Conservation (phyloP, 2,329 filamentous ascomycete genomes). For the Nigrospora oryzae region DNA sequence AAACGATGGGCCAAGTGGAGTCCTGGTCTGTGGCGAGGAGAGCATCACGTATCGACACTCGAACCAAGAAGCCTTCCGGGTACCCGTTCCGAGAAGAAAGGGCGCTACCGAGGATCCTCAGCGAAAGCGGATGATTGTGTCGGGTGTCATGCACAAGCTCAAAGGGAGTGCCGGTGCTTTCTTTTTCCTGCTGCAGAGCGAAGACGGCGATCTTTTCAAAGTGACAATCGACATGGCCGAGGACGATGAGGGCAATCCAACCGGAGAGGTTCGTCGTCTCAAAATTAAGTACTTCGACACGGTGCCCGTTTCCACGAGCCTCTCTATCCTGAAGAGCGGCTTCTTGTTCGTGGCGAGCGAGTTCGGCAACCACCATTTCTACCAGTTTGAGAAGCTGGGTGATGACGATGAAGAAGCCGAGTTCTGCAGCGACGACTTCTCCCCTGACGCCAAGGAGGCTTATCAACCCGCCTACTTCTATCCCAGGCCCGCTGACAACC, state of each 20-base stretch:
- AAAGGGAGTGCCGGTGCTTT: constrained; percentile 77
- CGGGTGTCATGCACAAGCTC: constrained; percentile 95
- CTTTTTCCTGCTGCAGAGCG: constrained; percentile 92
- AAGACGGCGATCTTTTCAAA: constrained; percentile 98
- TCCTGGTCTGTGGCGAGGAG: constrained; percentile 89
- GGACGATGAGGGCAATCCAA: constrained; percentile 68
- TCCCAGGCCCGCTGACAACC: constrained; percentile 69
- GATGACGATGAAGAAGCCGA: constrained; percentile 89
- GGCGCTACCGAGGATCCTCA: constrained; percentile 89
- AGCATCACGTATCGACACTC: constrained; percentile 96
- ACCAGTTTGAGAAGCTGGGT: constrained; percentile 94
- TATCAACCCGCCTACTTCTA: constrained; percentile 81
- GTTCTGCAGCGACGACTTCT: constrained; percentile 76
- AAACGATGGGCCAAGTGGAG: constrained; percentile 86
- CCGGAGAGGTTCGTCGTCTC: constrained; percentile 71
- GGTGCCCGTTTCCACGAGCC: constrained; percentile 74
- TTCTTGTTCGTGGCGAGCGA: constrained; percentile 91
- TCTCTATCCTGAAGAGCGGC: constrained; percentile 91
- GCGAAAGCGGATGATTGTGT: constrained; percentile 77
- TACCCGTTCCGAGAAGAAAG: constrained; percentile 79
- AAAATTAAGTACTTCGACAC: constrained; percentile 99
- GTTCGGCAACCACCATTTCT: constrained; percentile 88
- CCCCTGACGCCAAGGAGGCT: constrained; percentile 61
- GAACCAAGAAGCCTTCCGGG: constrained; percentile 80
- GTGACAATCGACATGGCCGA: constrained; percentile 86